Percentiles rank a stretch among this genome's conserved stretches.
Conservation (phyloP, 176 grass and related monocot genomes). For the Microstegium vimineum region DNA sequence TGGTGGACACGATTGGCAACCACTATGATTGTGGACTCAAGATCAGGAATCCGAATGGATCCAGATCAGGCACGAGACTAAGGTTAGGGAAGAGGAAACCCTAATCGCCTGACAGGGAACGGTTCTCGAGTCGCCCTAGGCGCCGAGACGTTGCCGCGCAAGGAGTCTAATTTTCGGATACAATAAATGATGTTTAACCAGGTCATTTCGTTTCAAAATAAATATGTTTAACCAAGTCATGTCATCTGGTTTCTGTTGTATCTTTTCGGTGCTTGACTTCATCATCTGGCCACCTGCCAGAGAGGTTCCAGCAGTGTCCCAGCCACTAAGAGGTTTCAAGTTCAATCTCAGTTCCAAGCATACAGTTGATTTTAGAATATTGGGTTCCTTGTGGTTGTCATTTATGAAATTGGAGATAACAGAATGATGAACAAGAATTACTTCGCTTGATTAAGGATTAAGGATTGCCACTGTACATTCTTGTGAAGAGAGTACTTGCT, state of each 20-base stretch:
- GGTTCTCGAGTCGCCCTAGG: too few species aligned
- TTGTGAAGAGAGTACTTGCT: not conserved
- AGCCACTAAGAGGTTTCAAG: constrained; percentile 36
- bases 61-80: too few species aligned
- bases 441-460: not conserved
- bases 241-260: not conserved
- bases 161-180: too few species aligned
- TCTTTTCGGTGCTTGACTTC: constrained; percentile 54
- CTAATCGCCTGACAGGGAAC: too few species aligned
- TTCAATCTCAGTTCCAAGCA: not conserved
- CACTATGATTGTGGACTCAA: too few species aligned
- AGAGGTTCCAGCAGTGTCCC: not conserved
- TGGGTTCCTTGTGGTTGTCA: not conserved
- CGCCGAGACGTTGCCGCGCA: too few species aligned
- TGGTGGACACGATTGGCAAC: too few species aligned
- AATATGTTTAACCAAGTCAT: not conserved
- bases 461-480: not conserved
- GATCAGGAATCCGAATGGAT: too few species aligned
- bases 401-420: not conserved
- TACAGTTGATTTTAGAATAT: not conserved
- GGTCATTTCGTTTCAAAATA: not conserved
- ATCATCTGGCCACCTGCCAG: constrained; percentile 3
- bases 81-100: too few species aligned
- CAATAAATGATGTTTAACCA: not conserved
- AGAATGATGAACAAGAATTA: constrained; percentile 8